A percentile compares a stretch with the other conserved stretches of the same genome.
Conservation (phyloP, 352 stramenopile species). For the Pilasporangium apinafurcum region DNA sequence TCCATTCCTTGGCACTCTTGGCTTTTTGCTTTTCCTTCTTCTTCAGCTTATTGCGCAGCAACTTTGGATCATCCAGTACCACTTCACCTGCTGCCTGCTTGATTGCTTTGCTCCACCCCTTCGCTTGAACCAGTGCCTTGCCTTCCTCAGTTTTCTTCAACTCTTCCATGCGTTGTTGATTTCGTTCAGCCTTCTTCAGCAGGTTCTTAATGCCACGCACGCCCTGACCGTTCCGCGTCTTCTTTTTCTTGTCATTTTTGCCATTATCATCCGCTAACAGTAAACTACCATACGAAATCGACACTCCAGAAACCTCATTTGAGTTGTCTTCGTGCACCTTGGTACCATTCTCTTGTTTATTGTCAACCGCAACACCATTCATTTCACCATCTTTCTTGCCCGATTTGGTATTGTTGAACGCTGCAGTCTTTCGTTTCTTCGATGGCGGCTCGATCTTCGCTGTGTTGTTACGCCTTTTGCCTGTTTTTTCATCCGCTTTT, state of each 20-base stretch:
- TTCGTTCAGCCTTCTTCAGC: slow-evolving; percentile 74
- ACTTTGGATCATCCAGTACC: slow-evolving; percentile 70
- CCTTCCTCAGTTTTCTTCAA: slow-evolving; percentile 77
- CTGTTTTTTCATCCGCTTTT: slow-evolving; percentile 53
- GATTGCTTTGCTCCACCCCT: slow-evolving; percentile 68
- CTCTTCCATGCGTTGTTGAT: slow-evolving; percentile 68
- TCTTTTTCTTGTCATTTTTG: slow-evolving; percentile 39
- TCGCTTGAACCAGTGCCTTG: slow-evolving; percentile 49
- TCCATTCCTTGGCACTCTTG: slow-evolving; percentile 78
- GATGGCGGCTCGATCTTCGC: slow-evolving; percentile 20
- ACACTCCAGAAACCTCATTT: slow-evolving; percentile 15
- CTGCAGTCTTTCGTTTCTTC: slow-evolving; percentile 55
- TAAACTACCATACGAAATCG: slow-evolving; percentile 77
- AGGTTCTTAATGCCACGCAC: slow-evolving; percentile 72
- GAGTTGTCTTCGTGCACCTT: slow-evolving; percentile 10
- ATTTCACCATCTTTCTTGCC: slow-evolving; percentile 20
- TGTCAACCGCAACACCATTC: background rate
- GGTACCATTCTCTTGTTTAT: background rate
- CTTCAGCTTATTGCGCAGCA: slow-evolving; percentile 76
- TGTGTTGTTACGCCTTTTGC: slow-evolving; percentile 44
- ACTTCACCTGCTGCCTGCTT: slow-evolving; percentile 63
- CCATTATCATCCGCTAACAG: slow-evolving; percentile 49
- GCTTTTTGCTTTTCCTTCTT: slow-evolving; percentile 80
- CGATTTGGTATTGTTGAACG: slow-evolving; percentile 30
- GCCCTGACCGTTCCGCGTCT: slow-evolving; percentile 69